A percentile compares a stretch with the other conserved stretches of the same genome.
phyloP scores from a whole-genome alignment of 768 basidiomycete genomes.

The Cytidiella melzeri region DNA sequence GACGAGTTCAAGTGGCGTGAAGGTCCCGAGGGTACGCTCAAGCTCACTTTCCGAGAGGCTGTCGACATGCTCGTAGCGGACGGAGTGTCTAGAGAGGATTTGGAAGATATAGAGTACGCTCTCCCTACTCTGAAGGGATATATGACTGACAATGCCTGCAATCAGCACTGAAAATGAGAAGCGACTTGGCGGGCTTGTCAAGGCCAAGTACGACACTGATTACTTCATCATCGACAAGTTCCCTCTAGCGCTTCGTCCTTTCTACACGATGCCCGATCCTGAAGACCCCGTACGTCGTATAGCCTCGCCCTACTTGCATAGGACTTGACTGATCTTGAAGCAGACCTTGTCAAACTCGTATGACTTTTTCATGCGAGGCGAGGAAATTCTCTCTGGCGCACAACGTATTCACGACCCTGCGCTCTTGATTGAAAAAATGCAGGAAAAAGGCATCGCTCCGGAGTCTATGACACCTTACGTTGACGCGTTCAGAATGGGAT shows the following conservation, averaged over 20 bases:
- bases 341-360: conserved; percentile 95
- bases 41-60: conserved; percentile 82
- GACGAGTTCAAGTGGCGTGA: conserved; percentile 96
- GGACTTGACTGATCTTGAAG: too few species aligned
- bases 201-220: conserved; percentile 92
- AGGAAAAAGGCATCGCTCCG: conserved; percentile 81
- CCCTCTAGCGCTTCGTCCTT: conserved; percentile 90
- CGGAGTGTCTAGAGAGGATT: conserved; percentile 66
- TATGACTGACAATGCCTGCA: neutral
- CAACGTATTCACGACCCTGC: conserved; percentile 93
- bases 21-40: conserved; percentile 82
- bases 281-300: conserved; percentile 63
- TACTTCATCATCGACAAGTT: conserved; percentile 99
- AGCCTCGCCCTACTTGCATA: too few species aligned
- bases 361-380: conserved; percentile 99
- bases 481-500: conserved; percentile 92
- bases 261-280: conserved; percentile 99
- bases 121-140: neutral
- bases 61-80: conserved; percentile 82
- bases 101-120: conserved; percentile 87
- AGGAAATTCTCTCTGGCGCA: conserved; percentile 97
- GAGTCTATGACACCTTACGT: conserved; percentile 88
- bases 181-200: conserved; percentile 83
- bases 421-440: conserved; percentile 82
- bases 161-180: conserved; percentile 92